These are phyloP conservation scores for Sporothrix luriei DNA, from an alignment of 2,329 filamentous ascomycete genomes.

Conservation along the genomic window DNA sequence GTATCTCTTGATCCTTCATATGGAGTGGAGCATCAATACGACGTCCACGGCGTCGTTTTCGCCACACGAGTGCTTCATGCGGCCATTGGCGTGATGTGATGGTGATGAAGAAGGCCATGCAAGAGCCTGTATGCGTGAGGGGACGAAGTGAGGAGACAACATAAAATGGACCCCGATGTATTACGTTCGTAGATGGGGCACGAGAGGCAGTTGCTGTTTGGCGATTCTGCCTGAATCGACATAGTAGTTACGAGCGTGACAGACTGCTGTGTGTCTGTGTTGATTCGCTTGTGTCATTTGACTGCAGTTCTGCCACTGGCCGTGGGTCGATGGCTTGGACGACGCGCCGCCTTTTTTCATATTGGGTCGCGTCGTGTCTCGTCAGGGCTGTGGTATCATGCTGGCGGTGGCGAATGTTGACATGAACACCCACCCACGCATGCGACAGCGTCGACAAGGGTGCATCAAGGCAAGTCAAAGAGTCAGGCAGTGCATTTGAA, in stretches of 20 bases:
- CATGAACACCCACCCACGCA: not conserved
- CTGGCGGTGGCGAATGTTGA: constrained; percentile 15
- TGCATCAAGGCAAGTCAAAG: constrained; percentile 8
- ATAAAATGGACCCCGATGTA: not conserved
- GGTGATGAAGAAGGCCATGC: not conserved
- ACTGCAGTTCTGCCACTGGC: not conserved
- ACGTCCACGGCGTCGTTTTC: not conserved
- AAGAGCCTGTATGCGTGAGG: not conserved
- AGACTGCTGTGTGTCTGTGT: not conserved
- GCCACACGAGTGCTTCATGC: constrained; percentile 22
- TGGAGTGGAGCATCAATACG: not conserved
- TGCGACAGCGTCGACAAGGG: not conserved
- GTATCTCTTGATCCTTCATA: not conserved
- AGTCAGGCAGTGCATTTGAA: not conserved
- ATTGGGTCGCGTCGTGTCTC: not conserved
- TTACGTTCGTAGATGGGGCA: no score
- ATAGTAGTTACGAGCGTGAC: not conserved
- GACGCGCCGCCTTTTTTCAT: not conserved
- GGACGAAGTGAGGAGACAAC: not conserved
- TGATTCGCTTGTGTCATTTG: not conserved
- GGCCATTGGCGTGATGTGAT: constrained; percentile 4
- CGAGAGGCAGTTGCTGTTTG: not conserved
- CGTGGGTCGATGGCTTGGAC: not conserved
- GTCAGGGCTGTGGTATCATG: not conserved
- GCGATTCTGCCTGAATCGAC: constrained; percentile 10